Evolutionary conservation across 78 protist genomes (phyloP).

Genomic region (Carpediemonas membranifera): DNA sequence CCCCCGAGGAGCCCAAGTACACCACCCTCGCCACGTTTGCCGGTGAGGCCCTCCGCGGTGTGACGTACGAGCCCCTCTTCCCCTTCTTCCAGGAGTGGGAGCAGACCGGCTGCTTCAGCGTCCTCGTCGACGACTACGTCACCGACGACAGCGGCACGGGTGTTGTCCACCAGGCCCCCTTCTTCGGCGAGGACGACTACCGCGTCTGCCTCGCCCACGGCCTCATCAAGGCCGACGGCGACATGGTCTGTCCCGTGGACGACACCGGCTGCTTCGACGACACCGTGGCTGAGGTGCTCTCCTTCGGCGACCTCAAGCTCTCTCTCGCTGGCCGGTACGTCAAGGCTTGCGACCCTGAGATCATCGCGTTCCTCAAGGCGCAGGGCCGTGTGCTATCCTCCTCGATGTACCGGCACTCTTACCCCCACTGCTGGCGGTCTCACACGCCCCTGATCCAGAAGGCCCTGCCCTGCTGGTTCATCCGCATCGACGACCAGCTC

Average conservation of each 20-base stretch:
- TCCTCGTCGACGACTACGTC: slow-evolving; percentile 75
- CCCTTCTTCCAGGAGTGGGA: slow-evolving; percentile 50
- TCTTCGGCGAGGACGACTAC: slow-evolving; percentile 97
- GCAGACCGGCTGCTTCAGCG: slow-evolving; percentile 48
- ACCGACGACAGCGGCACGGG: slow-evolving; percentile 88
- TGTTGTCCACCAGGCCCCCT: slow-evolving; percentile 96
- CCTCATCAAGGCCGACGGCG: slow-evolving; percentile 52
- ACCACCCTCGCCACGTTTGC: background rate
- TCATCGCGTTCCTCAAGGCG: slow-evolving; percentile 57
- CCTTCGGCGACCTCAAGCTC: background rate
- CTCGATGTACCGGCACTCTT: slow-evolving; percentile 52
- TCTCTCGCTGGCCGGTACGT: slow-evolving; percentile 60
- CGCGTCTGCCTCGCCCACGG: slow-evolving; percentile 70
- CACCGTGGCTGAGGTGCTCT: slow-evolving; percentile 30
- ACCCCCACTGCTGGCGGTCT: slow-evolving; percentile 98
- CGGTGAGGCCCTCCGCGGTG: slow-evolving; percentile 23
- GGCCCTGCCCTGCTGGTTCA: background rate
- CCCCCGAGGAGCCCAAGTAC: background rate
- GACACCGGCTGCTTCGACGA: slow-evolving; percentile 78
- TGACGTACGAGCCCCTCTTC: slow-evolving; percentile 84
- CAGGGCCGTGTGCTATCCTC: slow-evolving; percentile 14
- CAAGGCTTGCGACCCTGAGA: slow-evolving; percentile 81
- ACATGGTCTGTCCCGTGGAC: slow-evolving; percentile 86
- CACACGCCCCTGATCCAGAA: slow-evolving; percentile 90
- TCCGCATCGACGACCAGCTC: slow-evolving; percentile 23